Conservation (phyloP, 179 eudicot genomes). For the Beta corolliflora region DNA sequence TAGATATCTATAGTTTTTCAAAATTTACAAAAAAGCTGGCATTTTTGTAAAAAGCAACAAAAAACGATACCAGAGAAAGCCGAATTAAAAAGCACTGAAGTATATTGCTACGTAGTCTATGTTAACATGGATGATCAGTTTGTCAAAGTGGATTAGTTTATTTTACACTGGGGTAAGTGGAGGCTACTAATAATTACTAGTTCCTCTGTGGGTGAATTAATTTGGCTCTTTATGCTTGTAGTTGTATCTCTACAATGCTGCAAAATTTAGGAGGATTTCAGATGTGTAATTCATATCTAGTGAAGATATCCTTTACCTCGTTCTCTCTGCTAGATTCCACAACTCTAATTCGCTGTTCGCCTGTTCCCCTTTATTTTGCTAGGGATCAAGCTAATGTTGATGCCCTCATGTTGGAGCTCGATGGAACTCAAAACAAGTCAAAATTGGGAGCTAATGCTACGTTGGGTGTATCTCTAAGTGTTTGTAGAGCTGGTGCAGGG, state of each 20-base stretch:
- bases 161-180: neutral
- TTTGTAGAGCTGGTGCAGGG: slow-evolving; percentile 97
- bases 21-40: no score
- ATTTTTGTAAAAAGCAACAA: no score
- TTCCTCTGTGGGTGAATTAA: neutral
- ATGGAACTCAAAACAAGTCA: slow-evolving; percentile 93
- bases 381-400: slow-evolving; percentile 87
- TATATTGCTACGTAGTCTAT: neutral
- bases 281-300: neutral
- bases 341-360: slow-evolving; percentile 8
- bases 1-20: no score
- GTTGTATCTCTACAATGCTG: neutral
- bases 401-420: slow-evolving; percentile 82
- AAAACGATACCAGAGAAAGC: no score
- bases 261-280: neutral
- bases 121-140: no score
- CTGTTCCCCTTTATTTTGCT: slow-evolving; percentile 9
- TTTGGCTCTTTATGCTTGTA: neutral
- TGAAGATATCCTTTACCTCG: neutral
- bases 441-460: slow-evolving; percentile 95
- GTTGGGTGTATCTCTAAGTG: slow-evolving; percentile 87
- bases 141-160: neutral
- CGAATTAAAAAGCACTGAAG: neutral
- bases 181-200: neutral
- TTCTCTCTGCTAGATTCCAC: neutral